phyloP scores from a whole-genome alignment of 2,329 filamentous ascomycete species.

The Aspergillus puulaauensis region DNA sequence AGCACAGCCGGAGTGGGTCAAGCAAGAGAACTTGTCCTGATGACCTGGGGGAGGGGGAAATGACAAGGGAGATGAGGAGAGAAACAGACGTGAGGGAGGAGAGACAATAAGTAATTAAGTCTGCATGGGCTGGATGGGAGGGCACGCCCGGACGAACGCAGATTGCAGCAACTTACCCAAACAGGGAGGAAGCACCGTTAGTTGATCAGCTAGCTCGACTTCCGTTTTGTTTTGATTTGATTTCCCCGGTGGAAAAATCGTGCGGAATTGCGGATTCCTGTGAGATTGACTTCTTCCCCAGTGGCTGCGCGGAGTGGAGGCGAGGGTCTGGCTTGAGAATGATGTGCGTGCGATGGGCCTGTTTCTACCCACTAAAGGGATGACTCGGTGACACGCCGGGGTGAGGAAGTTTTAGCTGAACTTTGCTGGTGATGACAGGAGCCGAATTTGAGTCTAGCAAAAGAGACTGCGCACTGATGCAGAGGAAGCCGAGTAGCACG shows the following conservation, averaged over 20 bases:
- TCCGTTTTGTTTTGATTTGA: conserved; percentile 8
- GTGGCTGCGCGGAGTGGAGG: conserved; percentile 12
- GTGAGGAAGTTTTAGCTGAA: not conserved
- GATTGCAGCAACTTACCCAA: conserved; percentile 22
- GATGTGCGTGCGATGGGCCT: conserved; percentile 9
- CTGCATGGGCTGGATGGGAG: conserved; percentile 15
- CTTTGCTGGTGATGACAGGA: not conserved
- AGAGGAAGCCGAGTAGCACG: not conserved
- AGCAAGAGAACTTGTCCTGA: conserved; percentile 13
- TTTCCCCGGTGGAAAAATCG: conserved; percentile 1
- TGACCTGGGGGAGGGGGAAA: conserved; percentile 2
- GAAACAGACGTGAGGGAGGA: conserved; percentile 12
- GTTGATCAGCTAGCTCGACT: conserved; percentile 15
- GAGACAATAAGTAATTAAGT: conserved; percentile 10
- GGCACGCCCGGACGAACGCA: conserved; percentile 18
- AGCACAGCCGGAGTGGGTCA: conserved; percentile 29
- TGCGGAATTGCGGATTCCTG: not conserved
- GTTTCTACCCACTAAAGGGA: conserved; percentile 8
- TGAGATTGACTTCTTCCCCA: conserved; percentile 5
- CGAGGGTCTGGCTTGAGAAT: conserved; percentile 6
- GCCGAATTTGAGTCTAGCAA: not conserved
- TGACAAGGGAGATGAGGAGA: conserved; percentile 8
- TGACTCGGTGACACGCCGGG: conserved; percentile 2
- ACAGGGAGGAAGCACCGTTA: conserved; percentile 22
- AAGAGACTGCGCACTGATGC: not conserved